Percentiles rank a stretch among this genome's conserved stretches.
Evolutionary conservation across 225 moss, liverwort and hornwort species (phyloP).

Genomic region (Straminergon stramineum): DNA sequence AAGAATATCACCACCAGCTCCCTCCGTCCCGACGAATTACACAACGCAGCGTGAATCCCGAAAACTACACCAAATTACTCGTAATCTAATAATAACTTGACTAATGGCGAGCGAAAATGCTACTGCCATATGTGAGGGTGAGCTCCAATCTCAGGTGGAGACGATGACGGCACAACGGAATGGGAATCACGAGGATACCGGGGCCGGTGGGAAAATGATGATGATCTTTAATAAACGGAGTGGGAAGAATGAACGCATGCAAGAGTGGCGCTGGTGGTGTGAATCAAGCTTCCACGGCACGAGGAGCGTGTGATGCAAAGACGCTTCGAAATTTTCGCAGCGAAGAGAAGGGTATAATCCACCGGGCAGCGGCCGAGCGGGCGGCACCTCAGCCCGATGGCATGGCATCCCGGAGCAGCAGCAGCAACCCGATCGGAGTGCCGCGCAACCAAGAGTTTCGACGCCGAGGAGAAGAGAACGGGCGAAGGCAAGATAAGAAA

Average conservation of each 20-base stretch:
- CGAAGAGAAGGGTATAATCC: not conserved
- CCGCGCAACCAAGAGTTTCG: slow-evolving; percentile 4
- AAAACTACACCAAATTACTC: not conserved
- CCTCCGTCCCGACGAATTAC: not conserved
- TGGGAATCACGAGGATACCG: not conserved
- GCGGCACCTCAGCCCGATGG: not conserved
- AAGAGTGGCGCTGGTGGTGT: not conserved
- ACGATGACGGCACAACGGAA: not conserved
- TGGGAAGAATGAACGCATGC: not conserved
- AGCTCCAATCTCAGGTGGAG: not conserved
- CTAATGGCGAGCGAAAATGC: not conserved
- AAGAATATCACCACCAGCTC: not conserved
- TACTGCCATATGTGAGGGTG: not conserved
- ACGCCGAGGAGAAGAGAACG: not conserved
- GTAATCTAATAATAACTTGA: not conserved
- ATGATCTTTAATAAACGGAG: not conserved
- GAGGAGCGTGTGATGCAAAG: not conserved
- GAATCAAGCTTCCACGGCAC: not conserved
- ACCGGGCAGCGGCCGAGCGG: not conserved
- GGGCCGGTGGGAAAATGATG: not conserved
- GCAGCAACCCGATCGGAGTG: not conserved
- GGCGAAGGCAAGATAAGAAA: slow-evolving; percentile 19
- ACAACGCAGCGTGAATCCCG: not conserved
- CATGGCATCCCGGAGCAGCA: not conserved
- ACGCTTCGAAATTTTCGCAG: not conserved